phyloP scores from a whole-genome alignment of 2,329 filamentous ascomycete genomes.

The Fulvia fulva region DNA sequence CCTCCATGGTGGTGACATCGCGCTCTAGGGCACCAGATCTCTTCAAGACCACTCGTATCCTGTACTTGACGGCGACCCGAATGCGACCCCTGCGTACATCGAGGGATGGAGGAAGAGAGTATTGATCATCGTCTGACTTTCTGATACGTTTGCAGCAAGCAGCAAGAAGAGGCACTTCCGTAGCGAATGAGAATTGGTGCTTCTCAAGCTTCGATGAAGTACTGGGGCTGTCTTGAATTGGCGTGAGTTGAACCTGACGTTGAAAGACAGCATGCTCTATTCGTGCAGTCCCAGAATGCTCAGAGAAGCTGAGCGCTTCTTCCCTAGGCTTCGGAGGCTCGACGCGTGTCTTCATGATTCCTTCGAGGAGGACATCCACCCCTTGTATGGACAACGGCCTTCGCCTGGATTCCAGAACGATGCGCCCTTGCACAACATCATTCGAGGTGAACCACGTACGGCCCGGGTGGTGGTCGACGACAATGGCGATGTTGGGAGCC shows the following conservation, averaged over 20 bases:
- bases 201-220: not conserved
- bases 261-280: not conserved
- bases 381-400: not conserved
- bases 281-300: not conserved
- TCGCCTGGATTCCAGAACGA: not conserved
- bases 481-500: not conserved
- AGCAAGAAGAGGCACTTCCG: not conserved
- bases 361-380: not conserved
- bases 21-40: not conserved
- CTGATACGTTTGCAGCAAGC: not conserved
- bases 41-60: not conserved
- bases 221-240: not conserved
- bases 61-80: not conserved
- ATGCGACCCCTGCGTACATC: not conserved
- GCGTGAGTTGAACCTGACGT: not conserved
- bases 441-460: conserved; percentile 1
- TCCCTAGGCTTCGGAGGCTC: not conserved
- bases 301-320: not conserved
- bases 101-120: not conserved
- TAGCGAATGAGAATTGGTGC: not conserved
- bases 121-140: not conserved
- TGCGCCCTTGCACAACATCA: not conserved
- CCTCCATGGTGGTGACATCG: not conserved
- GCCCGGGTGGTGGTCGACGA: not conserved
- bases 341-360: not conserved